phyloP scores from a whole-genome alignment of 768 basidiomycete species.

The Tremella fuciformis region DNA sequence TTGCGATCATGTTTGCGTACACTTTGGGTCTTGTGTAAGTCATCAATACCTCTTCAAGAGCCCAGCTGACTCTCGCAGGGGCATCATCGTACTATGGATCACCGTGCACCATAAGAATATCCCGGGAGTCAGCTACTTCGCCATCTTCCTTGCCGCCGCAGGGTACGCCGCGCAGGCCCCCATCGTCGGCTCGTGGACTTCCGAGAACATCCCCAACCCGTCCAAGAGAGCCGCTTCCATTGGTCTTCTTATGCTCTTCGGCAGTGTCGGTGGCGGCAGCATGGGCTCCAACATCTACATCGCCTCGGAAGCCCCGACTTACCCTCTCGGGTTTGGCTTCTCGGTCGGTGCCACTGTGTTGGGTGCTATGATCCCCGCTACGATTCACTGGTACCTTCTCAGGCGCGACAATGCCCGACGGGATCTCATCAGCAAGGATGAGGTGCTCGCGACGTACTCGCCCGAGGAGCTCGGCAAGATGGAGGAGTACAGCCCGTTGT shows the following conservation, averaged over 20 bases:
- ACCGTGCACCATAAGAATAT: constrained; percentile 1
- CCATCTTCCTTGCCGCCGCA: constrained; percentile 31
- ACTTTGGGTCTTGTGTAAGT: constrained; percentile 2
- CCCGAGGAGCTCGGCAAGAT: constrained; percentile 34
- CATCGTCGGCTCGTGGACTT: constrained; percentile 33
- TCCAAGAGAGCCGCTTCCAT: constrained; percentile 31
- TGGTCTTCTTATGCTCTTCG: constrained; percentile 20
- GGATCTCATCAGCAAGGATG: constrained; percentile 30
- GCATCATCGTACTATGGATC: constrained; percentile 9
- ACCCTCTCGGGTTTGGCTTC: constrained; percentile 39
- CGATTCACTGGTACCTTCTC: constrained; percentile 25
- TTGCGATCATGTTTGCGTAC: constrained; percentile 10
- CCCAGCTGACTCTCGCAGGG: neutral
- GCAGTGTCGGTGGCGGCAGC: constrained; percentile 27
- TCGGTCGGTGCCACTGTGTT: constrained; percentile 28
- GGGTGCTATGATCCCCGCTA: constrained; percentile 31
- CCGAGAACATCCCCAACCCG: constrained; percentile 32
- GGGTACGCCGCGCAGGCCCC: constrained; percentile 36
- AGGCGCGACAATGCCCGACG: constrained; percentile 34
- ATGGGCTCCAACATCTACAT: constrained; percentile 37
- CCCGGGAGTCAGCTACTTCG: constrained; percentile 21
- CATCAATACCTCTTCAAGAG: neutral
- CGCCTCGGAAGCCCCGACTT: constrained; percentile 38
- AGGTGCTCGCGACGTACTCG: constrained; percentile 33
- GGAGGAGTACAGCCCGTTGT: constrained; percentile 41